A percentile compares a stretch with the other conserved stretches of the same genome.
Conservation (phyloP, 164 flowering plant species). For the Euptelea pleiosperma region DNA sequence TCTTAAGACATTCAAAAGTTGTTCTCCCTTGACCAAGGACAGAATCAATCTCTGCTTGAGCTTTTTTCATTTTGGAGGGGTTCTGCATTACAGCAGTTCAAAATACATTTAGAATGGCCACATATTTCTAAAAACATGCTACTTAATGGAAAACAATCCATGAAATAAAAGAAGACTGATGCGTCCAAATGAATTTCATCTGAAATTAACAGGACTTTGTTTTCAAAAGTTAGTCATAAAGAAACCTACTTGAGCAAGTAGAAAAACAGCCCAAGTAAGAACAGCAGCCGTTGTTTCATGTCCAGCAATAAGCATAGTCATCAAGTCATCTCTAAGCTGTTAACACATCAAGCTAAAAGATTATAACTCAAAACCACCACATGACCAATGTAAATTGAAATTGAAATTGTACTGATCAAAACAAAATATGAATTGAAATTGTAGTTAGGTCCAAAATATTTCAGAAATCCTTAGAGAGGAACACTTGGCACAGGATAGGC, state of each 20-base stretch:
- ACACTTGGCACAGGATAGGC: not conserved
- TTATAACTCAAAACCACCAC: not conserved
- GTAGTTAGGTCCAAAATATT: not conserved
- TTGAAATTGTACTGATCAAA: not conserved
- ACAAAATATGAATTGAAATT: not conserved
- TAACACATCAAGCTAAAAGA: constrained; percentile 7
- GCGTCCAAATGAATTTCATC: not conserved
- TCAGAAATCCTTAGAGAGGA: constrained; percentile 4
- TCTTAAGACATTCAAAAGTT: constrained; percentile 63
- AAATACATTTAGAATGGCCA: constrained; percentile 4
- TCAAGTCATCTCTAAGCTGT: constrained; percentile 95
- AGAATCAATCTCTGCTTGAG: constrained; percentile 88
- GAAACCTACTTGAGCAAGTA: constrained; percentile 78
- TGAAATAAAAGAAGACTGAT: not conserved
- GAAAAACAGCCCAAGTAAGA: constrained; percentile 95
- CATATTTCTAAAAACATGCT: not conserved
- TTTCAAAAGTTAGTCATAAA: not conserved
- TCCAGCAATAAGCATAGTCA: constrained; percentile 99
- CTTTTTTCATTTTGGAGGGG: constrained; percentile 83
- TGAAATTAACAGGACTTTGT: not conserved
- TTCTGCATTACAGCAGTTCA: constrained; percentile 46
- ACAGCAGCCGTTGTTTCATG: constrained; percentile 99
- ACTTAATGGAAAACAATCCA: not conserved
- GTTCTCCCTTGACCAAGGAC: constrained; percentile 57
- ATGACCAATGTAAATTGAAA: not conserved